Evolutionary conservation across 192 early-diverging fungal species (phyloP).

Genomic region (Mycoemilia scoparia): DNA sequence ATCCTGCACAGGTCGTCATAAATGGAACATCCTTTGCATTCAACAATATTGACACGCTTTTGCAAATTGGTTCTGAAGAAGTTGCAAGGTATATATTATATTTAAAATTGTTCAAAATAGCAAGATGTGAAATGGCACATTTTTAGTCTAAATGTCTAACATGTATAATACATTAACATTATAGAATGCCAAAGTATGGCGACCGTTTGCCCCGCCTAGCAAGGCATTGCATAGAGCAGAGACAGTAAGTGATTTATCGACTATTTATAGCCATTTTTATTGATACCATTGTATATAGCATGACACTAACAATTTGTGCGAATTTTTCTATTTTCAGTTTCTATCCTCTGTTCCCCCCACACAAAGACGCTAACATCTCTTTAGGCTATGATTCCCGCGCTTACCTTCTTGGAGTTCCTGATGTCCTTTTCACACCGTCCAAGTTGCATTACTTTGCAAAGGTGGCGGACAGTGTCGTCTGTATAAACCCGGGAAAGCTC

Average conservation of each 20-base stretch:
- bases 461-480: slow-evolving; percentile 49
- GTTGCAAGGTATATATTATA: slow-evolving; percentile 26
- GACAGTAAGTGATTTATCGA: no score
- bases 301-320: no score
- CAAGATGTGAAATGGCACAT: no score
- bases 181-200: slow-evolving; percentile 11
- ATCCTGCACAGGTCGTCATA: slow-evolving; percentile 67
- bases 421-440: slow-evolving; percentile 65
- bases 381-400: no score
- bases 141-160: no score
- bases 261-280: no score
- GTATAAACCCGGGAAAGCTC: slow-evolving; percentile 70
- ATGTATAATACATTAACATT: no score
- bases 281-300: no score
- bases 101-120: no score
- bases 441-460: slow-evolving; percentile 55
- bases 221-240: slow-evolving; percentile 61
- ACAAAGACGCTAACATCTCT: no score
- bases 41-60: slow-evolving; percentile 56
- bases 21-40: slow-evolving; percentile 71
- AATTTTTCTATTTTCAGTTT: no score
- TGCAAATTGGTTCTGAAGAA: slow-evolving; percentile 52
- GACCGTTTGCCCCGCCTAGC: slow-evolving; percentile 58
- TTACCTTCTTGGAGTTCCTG: slow-evolving; percentile 56
- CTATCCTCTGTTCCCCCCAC: slow-evolving; percentile 69